Percentiles rank a stretch among this genome's conserved stretches.
Conservation (phyloP, 2,329 filamentous ascomycete species). For the Rutstroemia sp. region DNA sequence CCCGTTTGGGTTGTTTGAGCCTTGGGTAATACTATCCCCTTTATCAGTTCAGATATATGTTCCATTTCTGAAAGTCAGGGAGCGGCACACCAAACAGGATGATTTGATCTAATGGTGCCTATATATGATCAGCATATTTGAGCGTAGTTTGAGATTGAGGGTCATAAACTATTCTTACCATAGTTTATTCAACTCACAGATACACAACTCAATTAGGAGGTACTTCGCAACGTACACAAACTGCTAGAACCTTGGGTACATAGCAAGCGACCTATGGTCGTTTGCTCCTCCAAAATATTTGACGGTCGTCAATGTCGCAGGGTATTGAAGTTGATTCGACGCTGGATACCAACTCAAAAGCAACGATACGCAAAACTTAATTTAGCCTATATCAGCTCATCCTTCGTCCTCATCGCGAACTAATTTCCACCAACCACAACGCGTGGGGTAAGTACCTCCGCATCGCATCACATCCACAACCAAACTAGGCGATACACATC, state of each 20-base stretch:
- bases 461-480: no score
- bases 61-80: neutral
- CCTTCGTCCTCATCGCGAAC: neutral
- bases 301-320: neutral
- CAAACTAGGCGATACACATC: no score
- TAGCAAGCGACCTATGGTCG: neutral
- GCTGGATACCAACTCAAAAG: no score
- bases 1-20: conserved; percentile 16
- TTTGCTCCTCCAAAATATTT: neutral
- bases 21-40: conserved; percentile 25
- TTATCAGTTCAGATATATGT: neutral
- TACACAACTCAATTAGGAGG: neutral
- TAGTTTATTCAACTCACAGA: neutral
- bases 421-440: neutral
- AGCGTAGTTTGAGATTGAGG: neutral
- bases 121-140: neutral
- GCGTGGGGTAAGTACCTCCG: neutral
- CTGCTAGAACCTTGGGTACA: neutral
- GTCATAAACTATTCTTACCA: neutral
- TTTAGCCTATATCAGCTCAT: neutral
- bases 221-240: neutral
- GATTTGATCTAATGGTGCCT: conserved; percentile 7
- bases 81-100: conserved; percentile 4
- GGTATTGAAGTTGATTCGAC: neutral
- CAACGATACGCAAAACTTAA: no score